Evolutionary conservation across 179 eudicot species (phyloP), one percentile per base, ranked within the genome.

Genomic region (Silene noctiflora): DNA sequence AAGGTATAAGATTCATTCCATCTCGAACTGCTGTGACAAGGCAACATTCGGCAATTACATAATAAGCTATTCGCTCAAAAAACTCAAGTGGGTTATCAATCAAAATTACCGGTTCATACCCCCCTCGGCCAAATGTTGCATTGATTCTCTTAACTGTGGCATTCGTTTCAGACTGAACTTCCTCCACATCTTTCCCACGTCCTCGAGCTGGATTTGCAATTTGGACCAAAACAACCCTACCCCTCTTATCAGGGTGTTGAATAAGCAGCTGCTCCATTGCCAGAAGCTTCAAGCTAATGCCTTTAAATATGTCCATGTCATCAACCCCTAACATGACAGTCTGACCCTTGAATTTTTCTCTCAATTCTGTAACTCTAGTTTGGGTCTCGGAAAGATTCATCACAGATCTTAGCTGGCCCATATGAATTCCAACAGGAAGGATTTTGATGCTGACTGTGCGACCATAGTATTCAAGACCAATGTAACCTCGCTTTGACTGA

Each of bases 1-100:
- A 94, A 0, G 98, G 98, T 75, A 91, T 94, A 31, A 94, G 87
- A 77, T 91, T 94, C 98, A 94, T 94, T 29, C 98, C 98, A 75
- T 91, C 98, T 72, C 98, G 89, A 53, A 94, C 98, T 4, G 97
- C 98, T 31, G 97, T 91, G 29, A 94, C 97, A 7, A 94, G 91
- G 75, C 97, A 90, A 82, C 96, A 88, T 88, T 93, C 98, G 5
- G 98, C 91, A 76, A 90, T 81, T 16, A 88, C 91, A 79, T 93
- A 91, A 81, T 91, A 93, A 59, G 96, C 91, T 19, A 93, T 86
- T 24, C 96, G 84, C 80, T 93, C 98, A 48, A 88, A 91, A 58
- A 91, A 91, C 73, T 89, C 87, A 73, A 93, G 90, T 4, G 91
- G 81, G 10, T 74, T 82, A 78, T 91, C 94, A 13, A 93, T 89